Evolutionary conservation across 495 filamentous ascomycete species (phyloP).

Genomic region (Pyrenula aspistea): DNA sequence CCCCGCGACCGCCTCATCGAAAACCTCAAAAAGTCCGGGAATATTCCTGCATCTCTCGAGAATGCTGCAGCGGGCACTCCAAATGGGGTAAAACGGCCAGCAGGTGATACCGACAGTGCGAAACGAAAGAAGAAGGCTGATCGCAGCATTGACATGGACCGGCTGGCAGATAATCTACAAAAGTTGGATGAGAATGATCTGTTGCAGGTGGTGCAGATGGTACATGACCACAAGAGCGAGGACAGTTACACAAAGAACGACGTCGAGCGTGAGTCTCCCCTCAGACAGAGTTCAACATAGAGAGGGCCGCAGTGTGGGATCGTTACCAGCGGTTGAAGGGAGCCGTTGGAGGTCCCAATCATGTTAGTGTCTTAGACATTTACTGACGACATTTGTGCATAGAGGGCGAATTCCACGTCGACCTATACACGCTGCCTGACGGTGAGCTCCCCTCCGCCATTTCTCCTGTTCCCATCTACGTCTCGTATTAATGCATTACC

Average conservation of each 20-base stretch:
- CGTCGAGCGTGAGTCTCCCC: conserved; percentile 61
- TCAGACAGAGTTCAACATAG: conserved; percentile 7
- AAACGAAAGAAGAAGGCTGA: conserved; percentile 70
- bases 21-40: conserved; percentile 66
- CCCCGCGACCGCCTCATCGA: conserved; percentile 71
- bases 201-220: conserved; percentile 89
- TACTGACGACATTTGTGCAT: background rate
- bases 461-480: no score
- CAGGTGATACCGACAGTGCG: conserved; percentile 41
- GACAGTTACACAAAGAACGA: conserved; percentile 97
- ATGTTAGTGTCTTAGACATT: no score
- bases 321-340: no score
- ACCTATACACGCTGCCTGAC: conserved; percentile 91
- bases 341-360: no score
- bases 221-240: conserved; percentile 86
- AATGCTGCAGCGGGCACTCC: conserved; percentile 4
- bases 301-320: background rate
- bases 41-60: conserved; percentile 45
- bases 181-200: conserved; percentile 80
- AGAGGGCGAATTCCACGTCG: conserved; percentile 98
- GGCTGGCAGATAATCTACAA: conserved; percentile 86
- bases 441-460: conserved; percentile 2
- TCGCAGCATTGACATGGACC: conserved; percentile 76
- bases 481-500: no score
- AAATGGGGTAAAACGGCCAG: conserved; percentile 41